These are phyloP conservation scores for Komagataella pseudopastoris DNA, from an alignment of 805 yeast species.

Conservation along the genomic window DNA sequence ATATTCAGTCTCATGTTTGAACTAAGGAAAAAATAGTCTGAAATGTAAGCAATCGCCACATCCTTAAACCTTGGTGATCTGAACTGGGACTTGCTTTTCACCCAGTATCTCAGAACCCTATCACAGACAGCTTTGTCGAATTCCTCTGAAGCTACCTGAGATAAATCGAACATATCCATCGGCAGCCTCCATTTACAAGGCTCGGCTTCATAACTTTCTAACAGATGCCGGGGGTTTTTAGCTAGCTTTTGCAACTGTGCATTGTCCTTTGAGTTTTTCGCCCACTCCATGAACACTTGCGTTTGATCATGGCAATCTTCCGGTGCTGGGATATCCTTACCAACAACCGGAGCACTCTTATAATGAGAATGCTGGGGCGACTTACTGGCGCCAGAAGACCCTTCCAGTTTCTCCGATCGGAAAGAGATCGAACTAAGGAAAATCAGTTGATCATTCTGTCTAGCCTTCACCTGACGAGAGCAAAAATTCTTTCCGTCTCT, in stretches of 20 bases:
- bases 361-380: constrained; percentile 16
- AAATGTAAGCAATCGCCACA: constrained; percentile 43
- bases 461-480: constrained; percentile 39
- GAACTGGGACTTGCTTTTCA: constrained; percentile 12
- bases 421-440: constrained; percentile 40
- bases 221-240: constrained; percentile 9
- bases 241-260: constrained; percentile 9
- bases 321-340: constrained; percentile 14
- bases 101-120: constrained; percentile 17
- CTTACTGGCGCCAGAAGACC: constrained; percentile 11
- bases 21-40: constrained; percentile 43
- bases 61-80: constrained; percentile 25
- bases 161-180: constrained; percentile 16
- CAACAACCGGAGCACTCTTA: constrained; percentile 13
- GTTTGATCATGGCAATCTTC: constrained; percentile 15
- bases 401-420: constrained; percentile 17
- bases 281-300: constrained; percentile 15
- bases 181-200: constrained; percentile 21
- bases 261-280: constrained; percentile 7
- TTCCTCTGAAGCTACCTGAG: constrained; percentile 10
- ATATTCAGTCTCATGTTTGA: constrained; percentile 38
- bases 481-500: constrained; percentile 39
- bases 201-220: constrained; percentile 15
- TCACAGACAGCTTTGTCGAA: constrained; percentile 7
- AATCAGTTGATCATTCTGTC: constrained; percentile 36